phyloP scores from a whole-genome alignment of 176 grass and related monocot genomes.

The Melocanna baccifera region DNA sequence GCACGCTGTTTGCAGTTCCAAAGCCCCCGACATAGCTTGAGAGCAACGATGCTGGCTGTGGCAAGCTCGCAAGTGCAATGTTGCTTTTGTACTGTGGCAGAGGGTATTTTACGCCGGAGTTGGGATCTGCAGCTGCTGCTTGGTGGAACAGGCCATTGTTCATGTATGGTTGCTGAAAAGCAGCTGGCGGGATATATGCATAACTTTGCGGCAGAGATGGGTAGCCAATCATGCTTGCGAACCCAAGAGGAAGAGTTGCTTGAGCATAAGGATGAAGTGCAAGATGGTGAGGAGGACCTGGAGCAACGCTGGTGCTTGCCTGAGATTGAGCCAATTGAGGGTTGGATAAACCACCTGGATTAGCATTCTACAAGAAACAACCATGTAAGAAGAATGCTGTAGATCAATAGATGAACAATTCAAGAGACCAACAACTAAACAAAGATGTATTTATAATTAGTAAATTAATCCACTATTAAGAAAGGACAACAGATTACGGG shows the following conservation, averaged over 20 bases:
- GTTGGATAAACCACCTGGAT: slow-evolving; percentile 52
- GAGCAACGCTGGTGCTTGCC: slow-evolving; percentile 42
- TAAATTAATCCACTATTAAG: background rate
- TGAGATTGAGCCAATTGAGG: slow-evolving; percentile 50
- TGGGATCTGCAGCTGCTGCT: slow-evolving; percentile 50
- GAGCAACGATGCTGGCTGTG: slow-evolving; percentile 48
- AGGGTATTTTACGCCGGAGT: slow-evolving; percentile 56
- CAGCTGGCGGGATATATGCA: slow-evolving; percentile 56
- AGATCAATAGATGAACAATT: background rate
- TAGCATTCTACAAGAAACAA: slow-evolving; percentile 46
- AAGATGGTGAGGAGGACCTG: slow-evolving; percentile 65
- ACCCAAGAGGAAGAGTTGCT: slow-evolving; percentile 66
- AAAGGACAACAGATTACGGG: background rate
- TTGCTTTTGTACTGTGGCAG: slow-evolving; percentile 74
- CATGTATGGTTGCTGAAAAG: slow-evolving; percentile 65
- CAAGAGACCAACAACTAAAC: background rate
- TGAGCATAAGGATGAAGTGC: slow-evolving; percentile 70
- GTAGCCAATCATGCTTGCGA: slow-evolving; percentile 70
- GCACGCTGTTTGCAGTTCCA: slow-evolving; percentile 57
- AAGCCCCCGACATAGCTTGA: slow-evolving; percentile 56
- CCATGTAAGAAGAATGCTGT: background rate
- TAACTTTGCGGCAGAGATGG: slow-evolving; percentile 67
- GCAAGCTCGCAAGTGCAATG: slow-evolving; percentile 54
- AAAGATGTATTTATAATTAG: background rate
- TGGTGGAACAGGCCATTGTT: slow-evolving; percentile 62